These are phyloP conservation scores for Candida maesae DNA, from an alignment of 805 yeast genomes.

Conservation along the genomic window DNA sequence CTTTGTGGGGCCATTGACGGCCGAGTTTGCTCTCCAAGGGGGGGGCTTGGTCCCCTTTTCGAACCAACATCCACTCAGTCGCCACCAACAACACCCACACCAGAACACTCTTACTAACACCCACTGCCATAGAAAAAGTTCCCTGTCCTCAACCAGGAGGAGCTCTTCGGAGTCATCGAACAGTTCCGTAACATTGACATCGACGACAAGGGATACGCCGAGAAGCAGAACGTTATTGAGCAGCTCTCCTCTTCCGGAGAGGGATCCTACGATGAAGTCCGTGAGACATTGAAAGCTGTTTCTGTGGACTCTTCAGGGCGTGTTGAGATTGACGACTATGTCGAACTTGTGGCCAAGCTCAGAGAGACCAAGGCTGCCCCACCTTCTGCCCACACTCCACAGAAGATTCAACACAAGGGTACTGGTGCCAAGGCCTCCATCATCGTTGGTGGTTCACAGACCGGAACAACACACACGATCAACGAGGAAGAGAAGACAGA, in stretches of 20 bases:
- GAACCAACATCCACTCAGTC: neutral
- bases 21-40: neutral
- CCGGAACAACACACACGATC: constrained; percentile 94
- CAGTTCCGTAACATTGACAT: constrained; percentile 81
- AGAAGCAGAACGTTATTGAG: constrained; percentile 85
- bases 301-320: constrained; percentile 96
- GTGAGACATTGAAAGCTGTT: constrained; percentile 88
- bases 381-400: constrained; percentile 30
- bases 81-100: too few species aligned
- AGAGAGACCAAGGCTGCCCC: constrained; percentile 46
- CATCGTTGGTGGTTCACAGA: constrained; percentile 77
- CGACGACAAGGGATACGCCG: constrained; percentile 93
- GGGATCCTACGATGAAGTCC: constrained; percentile 84
- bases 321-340: constrained; percentile 94
- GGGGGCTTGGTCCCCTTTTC: neutral
- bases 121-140: constrained; percentile 56
- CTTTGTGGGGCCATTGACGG: neutral
- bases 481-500: constrained; percentile 96
- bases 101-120: constrained; percentile 8
- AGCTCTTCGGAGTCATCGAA: constrained; percentile 79
- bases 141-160: constrained; percentile 83
- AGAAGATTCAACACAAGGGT: constrained; percentile 44
- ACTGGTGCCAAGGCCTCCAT: constrained; percentile 66
- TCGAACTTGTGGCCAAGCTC: constrained; percentile 75
- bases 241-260: constrained; percentile 74